Evolutionary conservation across 768 basidiomycete species (phyloP), one percentile per base, ranked within the genome.

Genomic region (Leccinum obscurum): DNA sequence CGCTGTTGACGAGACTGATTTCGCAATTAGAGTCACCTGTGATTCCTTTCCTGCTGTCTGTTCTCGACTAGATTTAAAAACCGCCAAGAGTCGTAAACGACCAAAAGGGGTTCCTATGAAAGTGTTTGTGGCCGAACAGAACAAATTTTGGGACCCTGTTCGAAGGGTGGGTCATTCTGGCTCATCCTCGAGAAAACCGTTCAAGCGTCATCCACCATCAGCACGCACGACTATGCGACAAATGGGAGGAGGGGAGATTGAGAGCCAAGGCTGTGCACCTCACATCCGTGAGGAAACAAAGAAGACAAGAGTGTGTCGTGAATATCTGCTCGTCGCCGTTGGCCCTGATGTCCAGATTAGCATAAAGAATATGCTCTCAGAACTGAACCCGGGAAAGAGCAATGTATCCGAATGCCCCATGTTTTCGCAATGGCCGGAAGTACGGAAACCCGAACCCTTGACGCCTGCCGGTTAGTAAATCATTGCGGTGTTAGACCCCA

Each of bases 401-500:
- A 3, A 22, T 20, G 10, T n/a, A 17, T 13, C 7, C 26, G 6
- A 7, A 11, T 34, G 4, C 10, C 32, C 10, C 10, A 34, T 5
- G 5, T 22, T 66, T 48, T n/a, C 20, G 30, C 20, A 1, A 8
- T 30, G 55, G 13, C 64, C 64, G 0, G 6, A 67, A 58, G 65
- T 60, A 9, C 56, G 20, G 1, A 67, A 49, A 24, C 26, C 37
- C 0, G 56, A 58, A 24, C 52, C 54, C 8, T 28, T 58, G 34
- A 61, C 66, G 6, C 41, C 58, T 9, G 2, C 37, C 3, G 65
- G 64, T 66, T n/a, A 66, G 61, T 46, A 9, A 14, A 6, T 44
- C 37, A 8, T 11, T 10, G 32, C 11, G 11, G 32, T 34, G 11
- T 11, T 11, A 34, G 32, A 34, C 32, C 32, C 32, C 4, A 32